Evolutionary conservation across 352 stramenopile genomes (phyloP).

Genomic region (Phytophthora vignae): DNA sequence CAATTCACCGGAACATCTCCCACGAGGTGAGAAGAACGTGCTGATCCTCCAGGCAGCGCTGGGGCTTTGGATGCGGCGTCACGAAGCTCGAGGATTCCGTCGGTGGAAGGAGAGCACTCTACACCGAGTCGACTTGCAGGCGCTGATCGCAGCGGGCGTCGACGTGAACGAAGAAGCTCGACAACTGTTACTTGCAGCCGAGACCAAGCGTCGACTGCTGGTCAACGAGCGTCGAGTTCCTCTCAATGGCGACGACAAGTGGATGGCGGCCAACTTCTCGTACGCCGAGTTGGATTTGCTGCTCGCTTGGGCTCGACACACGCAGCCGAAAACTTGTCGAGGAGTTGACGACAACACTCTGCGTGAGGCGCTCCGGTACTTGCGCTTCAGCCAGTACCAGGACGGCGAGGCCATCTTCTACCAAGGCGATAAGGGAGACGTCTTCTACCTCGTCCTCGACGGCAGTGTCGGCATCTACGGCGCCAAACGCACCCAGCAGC

Average conservation of each 20-base stretch:
- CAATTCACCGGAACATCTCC: no score
- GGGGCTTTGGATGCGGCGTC: no score
- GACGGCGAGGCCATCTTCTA: slow-evolving; percentile 63
- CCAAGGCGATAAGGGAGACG: slow-evolving; percentile 61
- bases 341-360: slow-evolving; percentile 47
- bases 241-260: slow-evolving; percentile 9
- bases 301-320: slow-evolving; percentile 48
- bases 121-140: slow-evolving; percentile 22
- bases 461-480: slow-evolving; percentile 64
- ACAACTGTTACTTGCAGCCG: slow-evolving; percentile 36
- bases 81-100: slow-evolving; percentile 33
- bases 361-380: slow-evolving; percentile 49
- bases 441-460: slow-evolving; percentile 64
- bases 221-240: slow-evolving; percentile 10
- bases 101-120: slow-evolving; percentile 34
- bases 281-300: slow-evolving; percentile 48
- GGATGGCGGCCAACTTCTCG: slow-evolving; percentile 34
- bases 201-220: slow-evolving; percentile 31
- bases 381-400: slow-evolving; percentile 51
- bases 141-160: slow-evolving; percentile 20
- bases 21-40: no score
- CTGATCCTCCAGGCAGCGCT: no score
- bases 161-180: slow-evolving; percentile 35
- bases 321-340: slow-evolving; percentile 58
- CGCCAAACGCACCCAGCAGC: slow-evolving; percentile 36